Conservation (phyloP, 352 stramenopile genomes). For the Globisporangium solare region DNA sequence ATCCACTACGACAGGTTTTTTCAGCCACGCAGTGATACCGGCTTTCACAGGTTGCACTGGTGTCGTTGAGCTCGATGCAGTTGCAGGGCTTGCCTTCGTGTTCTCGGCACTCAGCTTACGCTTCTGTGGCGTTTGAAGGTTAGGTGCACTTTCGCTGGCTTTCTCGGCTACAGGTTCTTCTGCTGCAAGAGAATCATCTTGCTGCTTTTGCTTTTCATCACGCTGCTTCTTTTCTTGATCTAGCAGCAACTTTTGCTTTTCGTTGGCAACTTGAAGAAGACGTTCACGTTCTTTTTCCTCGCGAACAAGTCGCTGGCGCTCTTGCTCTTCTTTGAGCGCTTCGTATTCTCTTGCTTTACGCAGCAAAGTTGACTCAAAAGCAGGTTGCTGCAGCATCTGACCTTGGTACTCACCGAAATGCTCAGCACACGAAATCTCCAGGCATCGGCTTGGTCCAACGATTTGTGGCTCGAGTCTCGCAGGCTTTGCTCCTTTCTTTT, state of each 20-base stretch:
- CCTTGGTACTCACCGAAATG: constrained; percentile 20
- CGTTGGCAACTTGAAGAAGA: constrained; percentile 20
- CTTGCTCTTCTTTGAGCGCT: constrained; percentile 31
- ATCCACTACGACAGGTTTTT: constrained; percentile 14
- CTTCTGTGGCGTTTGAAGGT: constrained; percentile 12
- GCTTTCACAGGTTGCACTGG: constrained; percentile 11
- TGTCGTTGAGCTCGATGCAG: constrained; percentile 4
- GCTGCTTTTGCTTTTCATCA: neutral
- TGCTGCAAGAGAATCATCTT: neutral
- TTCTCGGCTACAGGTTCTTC: neutral
- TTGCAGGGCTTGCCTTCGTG: neutral
- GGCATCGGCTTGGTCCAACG: constrained; percentile 44
- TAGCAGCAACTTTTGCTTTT: constrained; percentile 14
- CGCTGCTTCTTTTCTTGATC: constrained; percentile 10
- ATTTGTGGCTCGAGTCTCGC: constrained; percentile 66
- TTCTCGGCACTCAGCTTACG: constrained; percentile 13
- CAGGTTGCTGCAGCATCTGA: constrained; percentile 27
- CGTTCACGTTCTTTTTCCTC: constrained; percentile 27
- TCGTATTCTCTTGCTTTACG: constrained; percentile 41
- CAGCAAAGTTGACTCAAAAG: constrained; percentile 47
- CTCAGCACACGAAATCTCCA: neutral
- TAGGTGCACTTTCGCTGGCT: neutral
- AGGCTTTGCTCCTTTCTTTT: constrained; percentile 57
- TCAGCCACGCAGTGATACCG: constrained; percentile 18
- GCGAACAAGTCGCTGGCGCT: constrained; percentile 21